A percentile compares a stretch with the other conserved stretches of the same genome.
These are phyloP conservation scores for Leptomonas seymouri DNA, from an alignment of 208 protist species.

Conservation along the genomic window DNA sequence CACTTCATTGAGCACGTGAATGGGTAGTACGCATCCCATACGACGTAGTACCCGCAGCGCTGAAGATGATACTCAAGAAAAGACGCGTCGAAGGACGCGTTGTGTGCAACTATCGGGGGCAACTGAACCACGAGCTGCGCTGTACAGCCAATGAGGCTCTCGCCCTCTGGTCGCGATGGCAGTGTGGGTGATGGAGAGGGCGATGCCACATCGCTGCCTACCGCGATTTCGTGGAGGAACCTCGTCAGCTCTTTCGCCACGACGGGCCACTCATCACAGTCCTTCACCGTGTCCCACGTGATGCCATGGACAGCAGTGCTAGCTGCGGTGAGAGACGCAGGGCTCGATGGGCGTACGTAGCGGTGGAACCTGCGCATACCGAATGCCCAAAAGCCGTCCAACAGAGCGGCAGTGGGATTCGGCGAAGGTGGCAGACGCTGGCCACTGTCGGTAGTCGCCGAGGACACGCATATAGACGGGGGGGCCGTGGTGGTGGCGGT, in stretches of 20 bases:
- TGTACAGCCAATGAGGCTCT: background rate
- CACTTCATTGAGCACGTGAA: constrained; percentile 59
- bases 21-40: constrained; percentile 51
- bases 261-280: constrained; percentile 30
- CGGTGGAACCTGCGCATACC: constrained; percentile 49
- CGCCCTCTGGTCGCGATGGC: background rate
- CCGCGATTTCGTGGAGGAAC: constrained; percentile 26
- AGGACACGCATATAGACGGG: background rate
- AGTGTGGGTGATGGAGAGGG: background rate
- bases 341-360: constrained; percentile 39
- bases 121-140: constrained; percentile 23
- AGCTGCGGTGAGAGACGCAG: constrained; percentile 8
- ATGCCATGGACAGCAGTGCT: constrained; percentile 41
- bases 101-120: constrained; percentile 76
- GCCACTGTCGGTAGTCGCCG: background rate
- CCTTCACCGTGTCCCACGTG: constrained; percentile 33
- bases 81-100: constrained; percentile 56
- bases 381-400: constrained; percentile 37
- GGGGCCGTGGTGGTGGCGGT: background rate
- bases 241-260: constrained; percentile 35
- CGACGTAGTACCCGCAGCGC: constrained; percentile 42
- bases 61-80: constrained; percentile 46
- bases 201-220: background rate
- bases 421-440: background rate
- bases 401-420: background rate